Base-by-base conservation (phyloP, 176 grass and related monocot genomes). In the Aechmea fasciata region DNA sequence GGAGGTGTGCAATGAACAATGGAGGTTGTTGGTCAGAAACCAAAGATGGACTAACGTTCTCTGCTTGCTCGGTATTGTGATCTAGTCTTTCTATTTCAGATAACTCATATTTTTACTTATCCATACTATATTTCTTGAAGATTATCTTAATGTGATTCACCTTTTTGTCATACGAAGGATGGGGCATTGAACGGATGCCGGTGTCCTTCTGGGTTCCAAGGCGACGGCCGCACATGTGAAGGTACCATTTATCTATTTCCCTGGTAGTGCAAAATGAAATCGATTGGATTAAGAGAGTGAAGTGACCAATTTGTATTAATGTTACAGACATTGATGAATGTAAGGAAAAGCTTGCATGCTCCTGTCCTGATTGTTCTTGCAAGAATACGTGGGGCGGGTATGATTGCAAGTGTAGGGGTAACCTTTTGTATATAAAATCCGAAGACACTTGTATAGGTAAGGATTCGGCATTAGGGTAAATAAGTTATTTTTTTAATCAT, bases 391-490 rank as follows among this genome's bases (percentile, higher is more conserved):
- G 84, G 87, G 94, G 94, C 24, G 75, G 77, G 2, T 92, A 85
- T 82, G 87, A 99, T 68, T 99, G 94, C 89, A 78, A 79, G 48
- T 99, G 94, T 82, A 83, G 57, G 2, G 47, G 77, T 7, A 63
- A 77, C 65, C 66, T 78, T 10, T 52, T 99, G 55, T 99, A 99
- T 61, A 84, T 99, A 62, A 78, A 73, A 28, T 75, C 57, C 2
- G 82, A 93, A 83, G 94, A 99, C 76, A 76, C 89, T 13, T 99
- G 89, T 78, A 92, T 88, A 22, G 81, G 87, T 96, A 49, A 83
- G 50, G 13, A 67, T 10, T 23, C 19, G 25, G 51, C 17, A 20
- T 19, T 18, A 61, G 55, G 20, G n/a, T 61, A 61, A 2, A 20
- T 41, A 41, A 7, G 7, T 41, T 33, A 3, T 33, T 41, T 5